Base-by-base conservation (phyloP, 305 asterid species). In the Fraxinus velutina region DNA sequence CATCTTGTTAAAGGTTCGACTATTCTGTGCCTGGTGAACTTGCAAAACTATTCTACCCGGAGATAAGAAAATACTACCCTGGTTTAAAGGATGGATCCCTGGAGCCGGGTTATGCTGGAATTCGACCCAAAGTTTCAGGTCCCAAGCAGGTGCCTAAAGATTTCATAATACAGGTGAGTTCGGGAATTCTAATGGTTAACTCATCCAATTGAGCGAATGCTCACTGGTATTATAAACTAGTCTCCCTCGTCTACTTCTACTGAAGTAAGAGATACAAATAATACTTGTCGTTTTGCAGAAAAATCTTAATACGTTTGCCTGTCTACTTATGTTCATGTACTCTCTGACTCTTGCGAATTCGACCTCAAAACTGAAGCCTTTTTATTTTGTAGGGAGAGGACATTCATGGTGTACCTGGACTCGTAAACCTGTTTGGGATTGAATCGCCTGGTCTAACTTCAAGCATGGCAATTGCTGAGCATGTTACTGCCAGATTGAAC, bases 391-490 rank as follows among this genome's bases (percentile, higher is more conserved):
- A 94, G 99, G 97, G 95, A 72, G 97, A 92, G 83, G 92, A 88
- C 5, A 9, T 57, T 82, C 97, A 93, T 68, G 95, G 95, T 19
- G 50, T 91, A 50, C 80, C 81, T 70, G 98, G 97, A 12, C 91
- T 95, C 6, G 73, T 95, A n/a, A 93, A 92, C 88, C 93, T 95
- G 57, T 88, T 93, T 36, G 99, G 99, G 30, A 92, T 95, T 29
- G 99, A 95, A 83, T 93, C 98, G 30, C 99, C 98, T 5, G 99
- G 99, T 32, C 83, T 95, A 7, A 94, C 98, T 73, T 88, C 97
- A 80, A 82, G 94, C 64, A 52, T 94, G 88, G 95, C 98, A 78
- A 92, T 93, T 74, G 97, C 97, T 15, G 93, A 92, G 77, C 85
- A 89, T 78, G 95, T 95, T 87, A 91, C 95, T 82, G 85, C 89